A percentile compares a stretch with the other conserved stretches of the same genome.
phyloP scores from a whole-genome alignment of 2,329 filamentous ascomycete species.

The Cytospora piceicola region DNA sequence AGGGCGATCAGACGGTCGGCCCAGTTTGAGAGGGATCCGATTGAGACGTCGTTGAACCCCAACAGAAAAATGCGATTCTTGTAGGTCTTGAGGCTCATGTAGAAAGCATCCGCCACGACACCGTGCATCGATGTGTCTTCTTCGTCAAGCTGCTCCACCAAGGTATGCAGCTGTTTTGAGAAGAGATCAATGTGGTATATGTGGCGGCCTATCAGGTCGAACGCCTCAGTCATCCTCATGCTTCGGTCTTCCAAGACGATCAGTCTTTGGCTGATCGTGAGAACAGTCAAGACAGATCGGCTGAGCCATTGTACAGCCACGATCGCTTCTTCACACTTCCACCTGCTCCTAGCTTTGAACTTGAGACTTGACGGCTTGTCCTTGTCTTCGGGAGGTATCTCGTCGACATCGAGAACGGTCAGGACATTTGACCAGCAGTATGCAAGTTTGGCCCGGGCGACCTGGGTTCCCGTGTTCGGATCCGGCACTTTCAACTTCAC shows the following conservation, averaged over 20 bases:
- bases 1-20: constrained; percentile 89
- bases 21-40: constrained; percentile 95
- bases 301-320: constrained; percentile 97
- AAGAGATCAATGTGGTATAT: constrained; percentile 93
- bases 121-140: constrained; percentile 90
- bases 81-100: constrained; percentile 96
- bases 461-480: constrained; percentile 65
- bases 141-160: constrained; percentile 89
- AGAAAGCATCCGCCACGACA: constrained; percentile 94
- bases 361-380: constrained; percentile 78
- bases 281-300: constrained; percentile 84
- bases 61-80: constrained; percentile 91
- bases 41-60: constrained; percentile 90
- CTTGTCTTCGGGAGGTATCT: constrained; percentile 67
- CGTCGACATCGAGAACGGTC: constrained; percentile 86
- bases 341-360: constrained; percentile 83
- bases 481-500: constrained; percentile 85
- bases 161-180: constrained; percentile 78
- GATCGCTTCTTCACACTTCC: constrained; percentile 93
- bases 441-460: constrained; percentile 83
- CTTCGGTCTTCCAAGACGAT: constrained; percentile 88
- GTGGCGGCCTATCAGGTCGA: constrained; percentile 88
- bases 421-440: constrained; percentile 99
- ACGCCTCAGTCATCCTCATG: constrained; percentile 91
- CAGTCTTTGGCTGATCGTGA: constrained; percentile 92